Conservation (phyloP, 176 grass and related monocot genomes). For the Avena sativa region DNA sequence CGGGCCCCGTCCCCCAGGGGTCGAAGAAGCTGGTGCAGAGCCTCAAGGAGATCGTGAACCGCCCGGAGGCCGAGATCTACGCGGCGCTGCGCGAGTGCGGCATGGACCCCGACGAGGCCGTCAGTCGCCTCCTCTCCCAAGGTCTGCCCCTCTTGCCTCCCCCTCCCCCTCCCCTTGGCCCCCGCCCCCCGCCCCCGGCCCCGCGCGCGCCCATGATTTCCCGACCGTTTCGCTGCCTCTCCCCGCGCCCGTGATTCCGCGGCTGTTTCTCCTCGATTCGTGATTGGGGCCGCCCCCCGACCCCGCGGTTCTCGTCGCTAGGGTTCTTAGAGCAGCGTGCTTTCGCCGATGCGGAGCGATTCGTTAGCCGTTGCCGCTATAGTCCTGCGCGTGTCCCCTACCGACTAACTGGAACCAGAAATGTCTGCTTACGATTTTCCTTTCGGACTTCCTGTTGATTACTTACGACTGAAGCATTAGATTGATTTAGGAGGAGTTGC, state of each 20-base stretch:
- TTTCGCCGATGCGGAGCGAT: slow-evolving; percentile 44
- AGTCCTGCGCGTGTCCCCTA: not conserved
- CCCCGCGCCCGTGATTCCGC: slow-evolving; percentile 21
- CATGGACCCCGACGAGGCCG: slow-evolving; percentile 97
- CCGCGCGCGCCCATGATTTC: slow-evolving; percentile 22
- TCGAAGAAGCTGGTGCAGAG: slow-evolving; percentile 86
- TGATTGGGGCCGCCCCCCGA: not conserved
- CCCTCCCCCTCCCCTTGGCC: not conserved
- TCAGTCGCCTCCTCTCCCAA: slow-evolving; percentile 94
- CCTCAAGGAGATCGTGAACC: slow-evolving; percentile 99
- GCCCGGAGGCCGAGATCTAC: slow-evolving; percentile 95
- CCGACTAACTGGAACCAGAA: slow-evolving; percentile 37
- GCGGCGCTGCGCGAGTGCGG: slow-evolving; percentile 89
- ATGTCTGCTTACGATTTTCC: not conserved
- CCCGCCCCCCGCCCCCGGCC: not conserved
- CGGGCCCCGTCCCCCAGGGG: slow-evolving; percentile 59
- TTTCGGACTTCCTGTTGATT: not conserved
- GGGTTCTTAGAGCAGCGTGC: slow-evolving; percentile 31
- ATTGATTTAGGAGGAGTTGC: slow-evolving; percentile 10
- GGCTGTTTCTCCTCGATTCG: not conserved
- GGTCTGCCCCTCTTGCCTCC: slow-evolving; percentile 37
- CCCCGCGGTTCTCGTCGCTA: slow-evolving; percentile 18
- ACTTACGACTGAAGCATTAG: not conserved
- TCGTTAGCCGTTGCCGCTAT: not conserved
- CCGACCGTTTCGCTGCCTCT: not conserved